Evolutionary conservation across 805 yeast species (phyloP).

Genomic region (Candida chauliodis): DNA sequence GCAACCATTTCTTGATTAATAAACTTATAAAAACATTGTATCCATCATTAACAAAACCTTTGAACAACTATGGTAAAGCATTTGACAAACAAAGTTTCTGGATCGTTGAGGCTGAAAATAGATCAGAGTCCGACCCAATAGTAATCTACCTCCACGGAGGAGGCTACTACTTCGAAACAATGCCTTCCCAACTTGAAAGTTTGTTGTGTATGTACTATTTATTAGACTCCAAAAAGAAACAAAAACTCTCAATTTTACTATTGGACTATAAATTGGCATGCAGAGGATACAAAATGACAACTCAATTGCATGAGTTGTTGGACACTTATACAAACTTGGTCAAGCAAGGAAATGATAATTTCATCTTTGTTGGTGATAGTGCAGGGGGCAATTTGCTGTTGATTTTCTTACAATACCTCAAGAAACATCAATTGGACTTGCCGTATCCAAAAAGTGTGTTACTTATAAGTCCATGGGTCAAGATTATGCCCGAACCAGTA

Average conservation of each 20-base stretch:
- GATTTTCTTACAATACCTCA: slow-evolving; percentile 26
- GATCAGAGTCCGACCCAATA: slow-evolving; percentile 25
- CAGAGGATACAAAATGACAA: slow-evolving; percentile 28
- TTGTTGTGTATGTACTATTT: slow-evolving; percentile 26
- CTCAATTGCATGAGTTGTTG: slow-evolving; percentile 28
- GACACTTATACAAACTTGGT: slow-evolving; percentile 22
- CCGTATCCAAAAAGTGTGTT: slow-evolving; percentile 25
- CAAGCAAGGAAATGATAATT: slow-evolving; percentile 21
- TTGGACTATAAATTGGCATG: slow-evolving; percentile 31
- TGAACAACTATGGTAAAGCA: slow-evolving; percentile 31
- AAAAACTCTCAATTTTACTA: slow-evolving; percentile 21
- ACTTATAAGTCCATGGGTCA: slow-evolving; percentile 39
- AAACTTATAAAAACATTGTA: slow-evolving; percentile 7
- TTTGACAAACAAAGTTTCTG: slow-evolving; percentile 30
- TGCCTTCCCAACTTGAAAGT: slow-evolving; percentile 28
- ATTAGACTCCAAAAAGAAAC: slow-evolving; percentile 17
- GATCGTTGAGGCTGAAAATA: slow-evolving; percentile 28
- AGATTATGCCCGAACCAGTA: slow-evolving; percentile 19
- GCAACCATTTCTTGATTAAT: slow-evolving; percentile 12
- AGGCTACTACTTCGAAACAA: slow-evolving; percentile 30
- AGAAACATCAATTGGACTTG: slow-evolving; percentile 10
- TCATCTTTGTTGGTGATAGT: slow-evolving; percentile 39
- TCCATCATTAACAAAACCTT: slow-evolving; percentile 7
- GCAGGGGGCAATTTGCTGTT: slow-evolving; percentile 40
- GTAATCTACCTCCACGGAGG: slow-evolving; percentile 40